A percentile compares a stretch with the other conserved stretches of the same genome.
Evolutionary conservation across 2,329 filamentous ascomycete species (phyloP).

Genomic region (Dothideomycetidae sp.): DNA sequence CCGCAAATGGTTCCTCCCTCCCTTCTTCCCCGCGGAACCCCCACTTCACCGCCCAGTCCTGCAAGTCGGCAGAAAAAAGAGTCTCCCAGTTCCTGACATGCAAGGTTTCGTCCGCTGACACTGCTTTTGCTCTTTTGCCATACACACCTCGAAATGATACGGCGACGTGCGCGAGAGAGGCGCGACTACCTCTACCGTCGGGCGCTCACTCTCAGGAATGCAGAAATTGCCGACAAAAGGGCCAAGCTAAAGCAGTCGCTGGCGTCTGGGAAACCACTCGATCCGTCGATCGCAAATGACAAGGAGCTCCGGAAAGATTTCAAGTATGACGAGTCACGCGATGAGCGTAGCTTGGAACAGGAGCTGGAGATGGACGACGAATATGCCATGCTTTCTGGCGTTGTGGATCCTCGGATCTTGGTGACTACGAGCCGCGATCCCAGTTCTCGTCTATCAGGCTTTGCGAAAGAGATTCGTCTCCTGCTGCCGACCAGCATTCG

Average conservation of each 20-base stretch:
- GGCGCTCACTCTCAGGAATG: slow-evolving; percentile 74
- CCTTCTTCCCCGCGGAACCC: no score
- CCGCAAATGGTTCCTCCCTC: no score
- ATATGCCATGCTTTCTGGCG: slow-evolving; percentile 78
- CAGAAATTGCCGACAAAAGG: slow-evolving; percentile 83
- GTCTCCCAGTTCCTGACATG: background rate
- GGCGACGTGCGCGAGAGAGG: slow-evolving; percentile 63
- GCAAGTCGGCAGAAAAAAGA: slow-evolving; percentile 4
- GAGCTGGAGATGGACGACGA: slow-evolving; percentile 72
- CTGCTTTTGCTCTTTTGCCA: background rate
- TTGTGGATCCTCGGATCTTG: slow-evolving; percentile 76
- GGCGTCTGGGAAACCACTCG: slow-evolving; percentile 75
- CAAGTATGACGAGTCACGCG: slow-evolving; percentile 78
- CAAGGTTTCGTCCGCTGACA: no score
- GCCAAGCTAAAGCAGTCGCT: slow-evolving; percentile 75
- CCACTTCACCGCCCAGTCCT: no score
- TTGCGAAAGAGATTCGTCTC: slow-evolving; percentile 81
- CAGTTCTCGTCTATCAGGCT: slow-evolving; percentile 68
- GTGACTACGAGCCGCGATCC: slow-evolving; percentile 87
- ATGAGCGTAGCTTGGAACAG: slow-evolving; percentile 52
- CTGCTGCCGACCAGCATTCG: slow-evolving; percentile 74
- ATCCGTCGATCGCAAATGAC: slow-evolving; percentile 73
- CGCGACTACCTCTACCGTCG: slow-evolving; percentile 84
- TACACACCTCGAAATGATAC: slow-evolving; percentile 30
- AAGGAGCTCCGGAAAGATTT: slow-evolving; percentile 72